Base-by-base conservation (phyloP, 2,329 filamentous ascomycete species). In the Diaporthe vexans region DNA sequence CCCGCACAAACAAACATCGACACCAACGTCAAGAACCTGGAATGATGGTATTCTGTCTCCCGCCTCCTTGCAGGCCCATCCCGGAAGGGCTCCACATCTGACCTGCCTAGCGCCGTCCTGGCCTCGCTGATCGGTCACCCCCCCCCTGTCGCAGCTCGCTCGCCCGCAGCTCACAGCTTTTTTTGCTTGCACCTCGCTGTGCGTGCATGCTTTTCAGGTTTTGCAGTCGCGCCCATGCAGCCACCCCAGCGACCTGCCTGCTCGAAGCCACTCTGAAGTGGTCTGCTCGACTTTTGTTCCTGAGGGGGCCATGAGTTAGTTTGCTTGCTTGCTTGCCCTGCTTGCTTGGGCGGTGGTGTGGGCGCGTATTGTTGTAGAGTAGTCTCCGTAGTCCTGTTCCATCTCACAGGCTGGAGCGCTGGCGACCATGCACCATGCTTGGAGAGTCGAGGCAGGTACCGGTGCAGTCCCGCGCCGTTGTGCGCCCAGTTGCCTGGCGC, bases 31-130 rank as follows among this genome's bases (percentile, higher is more conserved):
- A 54, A 68, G 63, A 68, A 68, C 63, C 63, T 68, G 63, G 63
- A 68, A 68, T 68, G 63, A 68, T 68, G 63, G 48, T 35, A 72
- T 72, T 63, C 46, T 35, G 57, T 72, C 70, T 40, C 46, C 57
- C 51, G 58, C 70, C 70, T 54, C 35, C 37, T 24, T 63, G 57
- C 57, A 72, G 70, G 70, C 57, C 37, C 3, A 46, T 13, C 70
- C 70, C 70, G 5, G 1, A 19, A 5, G 19, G 35, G 35, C 46
- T 29, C 58, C 59, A 58, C n/a, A 59, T 54, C 57, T 63, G 70
- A 59, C 58, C 70, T 72, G 57, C 59, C 70, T 72, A 72, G 70
- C 57, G 57, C 57, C 33, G 59, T 54, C 51, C 70, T 43, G 57
- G 46, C 57, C 46, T 72, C 35, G 26, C 51, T 48, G 54, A 58